Evolutionary conservation across 495 filamentous ascomycete species (phyloP).

Genomic region (Cairneyella variabilis): DNA sequence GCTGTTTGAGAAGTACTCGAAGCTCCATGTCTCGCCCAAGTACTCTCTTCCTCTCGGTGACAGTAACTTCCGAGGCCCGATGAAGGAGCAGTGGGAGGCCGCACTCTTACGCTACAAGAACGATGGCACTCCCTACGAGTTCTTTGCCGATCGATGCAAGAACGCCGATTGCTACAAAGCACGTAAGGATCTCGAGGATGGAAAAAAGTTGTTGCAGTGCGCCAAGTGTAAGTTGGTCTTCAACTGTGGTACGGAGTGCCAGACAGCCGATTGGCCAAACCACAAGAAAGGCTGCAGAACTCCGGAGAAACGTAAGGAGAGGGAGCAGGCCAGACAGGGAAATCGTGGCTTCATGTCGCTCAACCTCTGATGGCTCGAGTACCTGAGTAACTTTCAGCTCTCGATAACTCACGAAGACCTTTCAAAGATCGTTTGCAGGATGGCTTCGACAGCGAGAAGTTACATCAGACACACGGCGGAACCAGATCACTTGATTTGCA

Average conservation of each 20-base stretch:
- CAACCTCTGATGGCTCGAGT: conserved; percentile 4
- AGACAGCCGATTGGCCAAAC: conserved; percentile 3
- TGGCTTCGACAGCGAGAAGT: background rate
- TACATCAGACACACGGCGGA: background rate
- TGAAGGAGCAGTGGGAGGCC: conserved; percentile 7
- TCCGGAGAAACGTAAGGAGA: conserved; percentile 1
- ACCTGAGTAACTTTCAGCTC: too few species aligned
- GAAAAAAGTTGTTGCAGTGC: conserved; percentile 6
- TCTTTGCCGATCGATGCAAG: conserved; percentile 3
- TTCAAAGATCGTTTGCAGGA: background rate
- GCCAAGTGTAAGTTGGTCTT: conserved; percentile 2
- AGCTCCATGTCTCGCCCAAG: background rate
- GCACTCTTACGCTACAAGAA: conserved; percentile 10
- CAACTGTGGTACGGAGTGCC: conserved; percentile 11
- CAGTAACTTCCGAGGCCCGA: conserved; percentile 1
- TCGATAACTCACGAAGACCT: background rate
- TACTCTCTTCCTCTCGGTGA: background rate
- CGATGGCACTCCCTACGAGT: conserved; percentile 12
- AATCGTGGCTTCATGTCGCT: background rate
- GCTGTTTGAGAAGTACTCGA: background rate
- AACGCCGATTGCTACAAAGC: background rate
- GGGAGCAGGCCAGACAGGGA: background rate
- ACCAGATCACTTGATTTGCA: background rate
- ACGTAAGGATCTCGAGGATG: background rate
- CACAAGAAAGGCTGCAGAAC: conserved; percentile 15